phyloP scores from a whole-genome alignment of 768 basidiomycete species.

The Amanita muscaria region DNA sequence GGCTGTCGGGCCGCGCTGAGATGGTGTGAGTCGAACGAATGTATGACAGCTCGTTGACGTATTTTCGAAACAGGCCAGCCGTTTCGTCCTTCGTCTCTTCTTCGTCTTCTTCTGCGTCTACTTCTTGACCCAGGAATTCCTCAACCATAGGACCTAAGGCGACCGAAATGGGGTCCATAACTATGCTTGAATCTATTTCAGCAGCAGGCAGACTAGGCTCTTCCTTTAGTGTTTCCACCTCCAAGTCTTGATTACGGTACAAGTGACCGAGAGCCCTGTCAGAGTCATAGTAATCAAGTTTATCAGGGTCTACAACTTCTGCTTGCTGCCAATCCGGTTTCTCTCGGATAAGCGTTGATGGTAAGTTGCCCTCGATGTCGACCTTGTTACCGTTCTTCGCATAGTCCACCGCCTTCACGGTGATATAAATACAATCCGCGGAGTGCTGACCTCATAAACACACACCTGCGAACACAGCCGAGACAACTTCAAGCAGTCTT shows the following conservation, averaged over 20 bases:
- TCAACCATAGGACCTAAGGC: slow-evolving; percentile 24
- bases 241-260: slow-evolving; percentile 45
- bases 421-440: background rate
- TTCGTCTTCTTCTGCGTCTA: slow-evolving; percentile 17
- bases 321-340: slow-evolving; percentile 77
- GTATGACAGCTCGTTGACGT: slow-evolving; percentile 60
- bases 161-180: slow-evolving; percentile 31
- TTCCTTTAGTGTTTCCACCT: slow-evolving; percentile 22
- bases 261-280: slow-evolving; percentile 61
- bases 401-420: slow-evolving; percentile 61
- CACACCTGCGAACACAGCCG: slow-evolving; percentile 47
- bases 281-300: slow-evolving; percentile 66
- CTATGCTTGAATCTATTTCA: slow-evolving; percentile 11
- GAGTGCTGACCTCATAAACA: too few relatives aligned
- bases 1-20: slow-evolving; percentile 43
- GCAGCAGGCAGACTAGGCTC: slow-evolving; percentile 16
- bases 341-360: slow-evolving; percentile 47
- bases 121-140: slow-evolving; percentile 18
- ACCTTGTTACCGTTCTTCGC: slow-evolving; percentile 70
- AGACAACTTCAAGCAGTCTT: slow-evolving; percentile 48
- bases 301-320: slow-evolving; percentile 42
- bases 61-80: slow-evolving; percentile 36
- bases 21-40: slow-evolving; percentile 63
- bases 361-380: slow-evolving; percentile 38
- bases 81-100: slow-evolving; percentile 8